A percentile compares a stretch with the other conserved stretches of the same genome.
Conservation (phyloP, 106 monocot genomes). For the Ottelia alismoides region DNA sequence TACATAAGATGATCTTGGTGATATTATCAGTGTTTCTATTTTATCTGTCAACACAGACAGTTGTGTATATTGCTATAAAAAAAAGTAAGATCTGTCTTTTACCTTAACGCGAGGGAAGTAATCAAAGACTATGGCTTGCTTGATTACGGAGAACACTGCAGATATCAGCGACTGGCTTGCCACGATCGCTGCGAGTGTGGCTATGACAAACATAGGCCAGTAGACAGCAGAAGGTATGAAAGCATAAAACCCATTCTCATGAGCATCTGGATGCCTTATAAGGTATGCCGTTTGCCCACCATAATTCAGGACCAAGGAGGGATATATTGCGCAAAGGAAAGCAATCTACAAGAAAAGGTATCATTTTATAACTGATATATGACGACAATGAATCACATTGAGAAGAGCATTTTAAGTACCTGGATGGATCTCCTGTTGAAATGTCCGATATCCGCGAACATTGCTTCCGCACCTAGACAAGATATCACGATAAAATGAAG, state of each 20-base stretch:
- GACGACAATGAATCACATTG: too few relatives aligned
- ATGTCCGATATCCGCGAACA: slow-evolving; percentile 74
- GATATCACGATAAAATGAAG: too few relatives aligned
- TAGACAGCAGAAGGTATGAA: slow-evolving; percentile 28
- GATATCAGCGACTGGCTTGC: slow-evolving; percentile 67
- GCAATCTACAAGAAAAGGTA: too few relatives aligned
- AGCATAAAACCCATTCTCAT: slow-evolving; percentile 42
- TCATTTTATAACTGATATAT: too few relatives aligned
- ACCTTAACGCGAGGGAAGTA: slow-evolving; percentile 61
- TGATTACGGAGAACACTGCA: slow-evolving; percentile 52
- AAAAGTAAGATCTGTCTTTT: too few relatives aligned
- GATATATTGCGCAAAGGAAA: slow-evolving; percentile 37
- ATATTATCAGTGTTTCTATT: too few relatives aligned
- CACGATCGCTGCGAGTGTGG: slow-evolving; percentile 41
- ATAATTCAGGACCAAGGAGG: slow-evolving; percentile 41
- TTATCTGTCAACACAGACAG: too few relatives aligned
- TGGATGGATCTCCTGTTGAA: slow-evolving; percentile 53
- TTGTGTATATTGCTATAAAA: too few relatives aligned
- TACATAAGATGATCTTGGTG: too few relatives aligned
- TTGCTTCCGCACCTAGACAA: slow-evolving; percentile 79
- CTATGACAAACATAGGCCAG: slow-evolving; percentile 56
- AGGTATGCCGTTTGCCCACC: slow-evolving; percentile 42
- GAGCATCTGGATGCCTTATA: slow-evolving; percentile 30
- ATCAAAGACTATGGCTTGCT: slow-evolving; percentile 47
- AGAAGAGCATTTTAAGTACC: slow-evolving; percentile 21